These are phyloP conservation scores for Boletus reticulatus DNA, from an alignment of 768 basidiomycete species.

Conservation along the genomic window DNA sequence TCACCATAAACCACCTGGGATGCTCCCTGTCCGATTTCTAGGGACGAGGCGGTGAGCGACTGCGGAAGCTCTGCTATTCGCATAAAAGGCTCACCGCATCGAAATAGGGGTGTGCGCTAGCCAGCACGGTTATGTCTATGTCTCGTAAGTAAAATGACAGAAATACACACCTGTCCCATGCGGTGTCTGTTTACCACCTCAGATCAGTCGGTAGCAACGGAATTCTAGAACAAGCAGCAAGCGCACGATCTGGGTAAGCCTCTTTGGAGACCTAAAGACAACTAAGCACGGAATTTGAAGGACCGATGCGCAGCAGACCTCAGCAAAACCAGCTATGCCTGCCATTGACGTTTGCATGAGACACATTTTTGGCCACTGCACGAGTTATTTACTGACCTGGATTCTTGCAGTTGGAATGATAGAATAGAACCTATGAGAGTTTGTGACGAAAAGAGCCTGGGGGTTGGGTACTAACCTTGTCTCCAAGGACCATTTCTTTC, in stretches of 20 bases:
- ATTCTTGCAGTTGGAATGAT: constrained; percentile 83
- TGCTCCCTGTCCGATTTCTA: constrained; percentile 76
- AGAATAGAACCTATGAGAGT: constrained; percentile 70
- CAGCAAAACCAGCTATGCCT: constrained; percentile 82
- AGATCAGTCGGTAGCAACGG: constrained; percentile 4
- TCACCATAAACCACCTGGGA: constrained; percentile 95
- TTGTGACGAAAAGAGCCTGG: not conserved
- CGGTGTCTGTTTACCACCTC: constrained; percentile 58
- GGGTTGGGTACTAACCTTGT: constrained; percentile 50
- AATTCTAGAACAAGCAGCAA: constrained; percentile 1
- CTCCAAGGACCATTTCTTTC: constrained; percentile 75
- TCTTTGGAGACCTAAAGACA: constrained; percentile 63
- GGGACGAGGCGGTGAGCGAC: not conserved
- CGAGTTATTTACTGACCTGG: constrained; percentile 51
- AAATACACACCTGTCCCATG: constrained; percentile 75
- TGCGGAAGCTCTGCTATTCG: not conserved
- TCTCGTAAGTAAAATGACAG: not conserved
- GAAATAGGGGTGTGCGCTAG: constrained; percentile 74
- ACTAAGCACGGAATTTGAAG: constrained; percentile 3
- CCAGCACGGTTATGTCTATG: constrained; percentile 7
- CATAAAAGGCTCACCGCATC: constrained; percentile 51
- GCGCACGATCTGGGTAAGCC: constrained; percentile 88
- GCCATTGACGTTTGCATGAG: constrained; percentile 1
- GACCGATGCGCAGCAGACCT: constrained; percentile 43
- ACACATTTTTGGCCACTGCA: not conserved